Evolutionary conservation across 768 basidiomycete species (phyloP).

Genomic region (Solioccasus polychromus): DNA sequence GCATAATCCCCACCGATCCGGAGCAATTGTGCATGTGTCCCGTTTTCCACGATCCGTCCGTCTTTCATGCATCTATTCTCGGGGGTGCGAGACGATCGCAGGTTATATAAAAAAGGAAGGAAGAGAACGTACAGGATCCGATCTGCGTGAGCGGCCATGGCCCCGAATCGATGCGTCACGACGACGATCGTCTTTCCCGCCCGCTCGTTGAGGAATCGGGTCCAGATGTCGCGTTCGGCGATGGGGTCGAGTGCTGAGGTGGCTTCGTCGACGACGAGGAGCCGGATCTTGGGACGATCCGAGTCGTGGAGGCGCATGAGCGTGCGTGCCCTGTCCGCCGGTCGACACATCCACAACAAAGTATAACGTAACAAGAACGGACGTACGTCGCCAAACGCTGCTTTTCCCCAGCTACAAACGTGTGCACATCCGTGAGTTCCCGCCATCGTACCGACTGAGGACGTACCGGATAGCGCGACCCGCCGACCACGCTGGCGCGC

Average conservation of each 20-base stretch:
- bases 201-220: constrained; percentile 35
- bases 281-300: constrained; percentile 39
- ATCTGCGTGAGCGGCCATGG: constrained; percentile 49
- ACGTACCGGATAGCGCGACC: constrained; percentile 24
- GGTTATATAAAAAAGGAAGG: too few species aligned
- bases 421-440: constrained; percentile 5
- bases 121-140: constrained; percentile 45
- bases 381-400: constrained; percentile 51
- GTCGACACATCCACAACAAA: not conserved
- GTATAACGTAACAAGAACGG: not conserved
- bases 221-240: constrained; percentile 48
- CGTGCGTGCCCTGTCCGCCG: constrained; percentile 38
- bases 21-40: constrained; percentile 31
- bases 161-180: constrained; percentile 54
- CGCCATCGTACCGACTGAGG: not conserved
- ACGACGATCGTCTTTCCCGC: constrained; percentile 53
- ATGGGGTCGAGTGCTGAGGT: constrained; percentile 56
- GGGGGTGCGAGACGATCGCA: too few species aligned
- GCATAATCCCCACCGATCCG: constrained; percentile 23
- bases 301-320: constrained; percentile 38
- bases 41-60: constrained; percentile 29
- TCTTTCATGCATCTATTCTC: constrained; percentile 31
- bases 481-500: constrained; percentile 21
- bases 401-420: constrained; percentile 38
- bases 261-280: constrained; percentile 58